Base-by-base conservation (phyloP, 805 yeast species). In the Myxozyma neglecta region DNA sequence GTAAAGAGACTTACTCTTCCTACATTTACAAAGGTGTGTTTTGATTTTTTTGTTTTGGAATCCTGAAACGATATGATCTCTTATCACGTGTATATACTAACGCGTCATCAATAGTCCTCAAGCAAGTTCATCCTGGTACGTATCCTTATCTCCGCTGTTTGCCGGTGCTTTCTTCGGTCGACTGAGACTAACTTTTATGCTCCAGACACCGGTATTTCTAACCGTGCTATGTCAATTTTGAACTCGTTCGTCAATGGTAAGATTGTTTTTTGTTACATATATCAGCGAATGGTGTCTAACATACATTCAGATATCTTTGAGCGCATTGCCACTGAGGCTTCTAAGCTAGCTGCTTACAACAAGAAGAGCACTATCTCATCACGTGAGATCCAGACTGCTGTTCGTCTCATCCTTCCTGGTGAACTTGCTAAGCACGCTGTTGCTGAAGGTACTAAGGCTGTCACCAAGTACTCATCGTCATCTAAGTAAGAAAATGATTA, bases 351-450 rank as follows among this genome's bases (percentile, higher is more conserved):
- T 81, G 96, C 97, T 76, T 92, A 92, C 88, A 92, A 92, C 89
- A 91, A 91, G 85, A 92, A 91, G 83, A 90, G 97, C 64, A 92
- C 98, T 72, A 92, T 93, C 76, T 90, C 97, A 70, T 96, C 97
- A 66, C 90, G 97, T 84, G 97, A 92, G 83, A 92, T 92, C 74
- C 97, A 92, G 84, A 92, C 97, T 72, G 97, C 98, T 72, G 97
- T 92, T 70, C 90, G 97, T 86, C 87, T 92, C 76, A 91, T 92
- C 80, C 87, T 92, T 74, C 98, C 98, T 72, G 97, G 97, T 86
- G 97, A 92, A 84, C 85, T 92, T 77, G 97, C 97, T 72, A 91
- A 91, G 85, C 97, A 92, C 82, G 97, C 97, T 75, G 96, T 91
- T 73, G 88, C 96, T 73, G 98, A 92, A 83, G 97, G 97, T 85